Base-by-base conservation (phyloP, 1,139 yeast species). In the Blastobotrys malaysiensis region DNA sequence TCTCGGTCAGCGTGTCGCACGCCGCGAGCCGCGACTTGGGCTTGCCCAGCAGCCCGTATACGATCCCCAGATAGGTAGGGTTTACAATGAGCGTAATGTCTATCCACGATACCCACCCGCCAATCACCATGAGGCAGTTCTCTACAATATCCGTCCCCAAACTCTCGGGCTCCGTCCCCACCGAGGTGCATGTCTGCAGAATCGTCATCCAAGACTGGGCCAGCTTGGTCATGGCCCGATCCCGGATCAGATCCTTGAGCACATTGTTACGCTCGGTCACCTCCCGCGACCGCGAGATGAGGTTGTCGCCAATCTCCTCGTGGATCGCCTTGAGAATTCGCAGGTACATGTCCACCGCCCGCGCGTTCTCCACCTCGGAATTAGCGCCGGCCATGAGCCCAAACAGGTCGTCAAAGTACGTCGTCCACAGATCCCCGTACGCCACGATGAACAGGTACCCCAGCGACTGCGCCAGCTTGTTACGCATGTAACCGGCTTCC, bases 61-160 rank as follows among this genome's bases (percentile, higher is more conserved):
- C 78, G 50, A 81, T 69, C 50, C 77, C 75, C 62, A 90, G 77
- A 64, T 82, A 86, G 46, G 81, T 81, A 19, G 84, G 80, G 52
- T 83, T 82, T 39, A 91, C 81, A 57, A 95, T 84, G 58, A 93
- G 74, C 27, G 84, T 77, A 59, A 93, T 88, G 65, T 95, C 99
- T 71, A 93, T 89, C 99, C 99, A 95, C 27, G 91, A 85, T 26
- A 90, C 88, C 77, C 88, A 95, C 20, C 83, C 83, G 6, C 97
- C 98, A 54, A 93, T 80, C 55, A 84, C 83, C 53, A 77, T 76
- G 55, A 89, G 76, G n/a, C 84, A 74, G 55, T 80, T 78, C 57
- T 79, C 81, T 55, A 85, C 67, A 49, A 86, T 80, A 19, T 79
- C 86, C 45, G 67, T 67, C 9, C 77, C 58, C 46, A 75, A 53